Percentiles rank a stretch among this genome's conserved stretches.
Evolutionary conservation across 345 rosid genomes (phyloP).

Genomic region (Punica granatum): DNA sequence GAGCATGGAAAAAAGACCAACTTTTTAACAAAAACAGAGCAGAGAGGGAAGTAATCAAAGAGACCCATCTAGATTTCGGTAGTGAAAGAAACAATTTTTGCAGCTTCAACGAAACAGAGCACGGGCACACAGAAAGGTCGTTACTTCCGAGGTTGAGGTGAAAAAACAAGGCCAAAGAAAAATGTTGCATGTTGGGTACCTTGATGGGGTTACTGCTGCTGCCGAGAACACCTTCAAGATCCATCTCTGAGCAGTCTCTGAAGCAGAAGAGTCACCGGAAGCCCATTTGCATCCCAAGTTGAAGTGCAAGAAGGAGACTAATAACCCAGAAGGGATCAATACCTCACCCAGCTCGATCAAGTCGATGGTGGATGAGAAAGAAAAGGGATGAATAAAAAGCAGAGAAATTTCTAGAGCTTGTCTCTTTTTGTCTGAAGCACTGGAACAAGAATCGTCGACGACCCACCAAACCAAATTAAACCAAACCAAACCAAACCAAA

Average conservation of each 20-base stretch:
- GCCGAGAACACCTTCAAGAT: conserved; percentile 10
- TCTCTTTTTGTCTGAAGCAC: background rate
- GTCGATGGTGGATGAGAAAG: conserved; percentile 1
- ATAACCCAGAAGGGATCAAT: conserved; percentile 18
- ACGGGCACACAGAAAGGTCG: background rate
- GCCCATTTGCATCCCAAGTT: conserved; percentile 15
- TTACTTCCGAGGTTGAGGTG: background rate
- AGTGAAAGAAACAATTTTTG: background rate
- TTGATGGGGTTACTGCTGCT: conserved; percentile 38
- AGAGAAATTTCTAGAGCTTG: background rate
- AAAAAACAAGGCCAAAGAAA: no score
- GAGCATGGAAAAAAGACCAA: background rate
- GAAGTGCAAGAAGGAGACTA: background rate
- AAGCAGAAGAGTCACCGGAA: conserved; percentile 15
- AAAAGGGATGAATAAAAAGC: background rate
- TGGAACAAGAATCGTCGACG: background rate
- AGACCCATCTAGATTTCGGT: background rate
- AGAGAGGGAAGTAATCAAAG: background rate
- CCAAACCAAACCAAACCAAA: no score
- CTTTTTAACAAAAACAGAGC: background rate
- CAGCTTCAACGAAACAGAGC: conserved; percentile 9
- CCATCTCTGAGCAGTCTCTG: conserved; percentile 4
- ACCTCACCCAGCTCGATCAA: conserved; percentile 28
- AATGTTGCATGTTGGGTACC: conserved; percentile 29
- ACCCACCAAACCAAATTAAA: no score